Conservation (phyloP, 1,284 basidiomycete genomes). For the Microbotryum lychnidis-dioicae region DNA sequence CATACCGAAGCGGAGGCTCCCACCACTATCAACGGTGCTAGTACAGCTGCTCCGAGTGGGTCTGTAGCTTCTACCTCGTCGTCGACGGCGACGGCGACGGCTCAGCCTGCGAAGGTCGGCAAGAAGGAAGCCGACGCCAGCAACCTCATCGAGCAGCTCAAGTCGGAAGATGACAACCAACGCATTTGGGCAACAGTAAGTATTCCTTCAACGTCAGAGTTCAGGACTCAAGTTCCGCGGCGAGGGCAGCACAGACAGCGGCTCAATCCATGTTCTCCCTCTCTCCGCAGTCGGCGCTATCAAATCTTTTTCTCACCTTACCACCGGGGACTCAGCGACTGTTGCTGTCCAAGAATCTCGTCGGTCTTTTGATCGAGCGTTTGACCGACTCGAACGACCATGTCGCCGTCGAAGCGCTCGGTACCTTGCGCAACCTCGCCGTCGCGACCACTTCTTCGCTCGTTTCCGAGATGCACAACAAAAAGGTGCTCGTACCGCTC, state of each 20-base stretch:
- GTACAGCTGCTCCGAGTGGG: not conserved
- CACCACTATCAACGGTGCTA: not conserved
- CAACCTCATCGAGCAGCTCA: constrained; percentile 24
- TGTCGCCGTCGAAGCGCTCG: constrained; percentile 74
- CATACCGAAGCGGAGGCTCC: not conserved
- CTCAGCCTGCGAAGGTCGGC: constrained; percentile 11
- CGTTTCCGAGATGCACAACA: constrained; percentile 79
- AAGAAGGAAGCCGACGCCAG: constrained; percentile 26
- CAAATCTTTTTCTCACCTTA: constrained; percentile 17
- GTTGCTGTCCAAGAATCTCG: constrained; percentile 81
- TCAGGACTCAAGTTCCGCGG: not conserved
- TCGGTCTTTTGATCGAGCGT: constrained; percentile 72
- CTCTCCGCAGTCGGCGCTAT: constrained; percentile 16
- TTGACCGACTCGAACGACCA: constrained; percentile 77
- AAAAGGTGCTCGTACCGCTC: constrained; percentile 71
- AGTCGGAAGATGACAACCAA: constrained; percentile 10
- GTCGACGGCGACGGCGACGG: not conserved
- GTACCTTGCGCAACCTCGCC: constrained; percentile 77
- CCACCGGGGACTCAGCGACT: constrained; percentile 56
- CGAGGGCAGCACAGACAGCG: not conserved
- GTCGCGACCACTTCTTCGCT: constrained; percentile 43
- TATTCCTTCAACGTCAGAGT: not conserved
- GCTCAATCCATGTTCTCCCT: not conserved
- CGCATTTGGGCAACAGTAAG: constrained; percentile 21
- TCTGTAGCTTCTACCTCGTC: not conserved